These are phyloP conservation scores for Lagenaria siceraria DNA, from an alignment of 306 rosid genomes.

Conservation along the genomic window DNA sequence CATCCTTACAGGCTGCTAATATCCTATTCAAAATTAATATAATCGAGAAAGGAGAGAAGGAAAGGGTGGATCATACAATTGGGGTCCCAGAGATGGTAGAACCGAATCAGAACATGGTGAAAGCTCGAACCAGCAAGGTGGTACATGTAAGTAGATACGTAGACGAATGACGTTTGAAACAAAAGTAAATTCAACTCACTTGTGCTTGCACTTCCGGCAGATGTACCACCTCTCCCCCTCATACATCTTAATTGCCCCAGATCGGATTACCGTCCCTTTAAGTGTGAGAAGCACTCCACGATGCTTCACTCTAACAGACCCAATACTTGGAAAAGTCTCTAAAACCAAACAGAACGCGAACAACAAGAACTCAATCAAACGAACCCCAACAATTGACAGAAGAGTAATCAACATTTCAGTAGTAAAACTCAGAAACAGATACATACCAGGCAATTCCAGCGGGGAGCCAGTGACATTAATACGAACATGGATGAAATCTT, in stretches of 20 bases:
- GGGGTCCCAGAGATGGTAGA: neutral
- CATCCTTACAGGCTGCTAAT: neutral
- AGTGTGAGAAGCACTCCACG: slow-evolving; percentile 78
- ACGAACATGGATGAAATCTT: slow-evolving; percentile 64
- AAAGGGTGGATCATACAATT: neutral
- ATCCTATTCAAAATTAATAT: neutral
- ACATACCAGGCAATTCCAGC: slow-evolving; percentile 63
- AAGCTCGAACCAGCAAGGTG: neutral
- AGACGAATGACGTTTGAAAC: neutral
- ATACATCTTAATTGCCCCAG: slow-evolving; percentile 79
- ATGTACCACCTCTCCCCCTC: slow-evolving; percentile 91
- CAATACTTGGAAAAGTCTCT: slow-evolving; percentile 84
- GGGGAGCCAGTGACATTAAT: slow-evolving; percentile 59
- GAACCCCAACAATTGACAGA: neutral
- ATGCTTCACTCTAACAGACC: slow-evolving; percentile 77
- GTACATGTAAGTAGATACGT: neutral
- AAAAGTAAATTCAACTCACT: slow-evolving; percentile 19
- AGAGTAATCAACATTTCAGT: neutral
- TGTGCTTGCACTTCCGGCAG: slow-evolving; percentile 73
- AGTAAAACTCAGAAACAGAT: neutral
- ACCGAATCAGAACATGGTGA: neutral
- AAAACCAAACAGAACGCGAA: neutral
- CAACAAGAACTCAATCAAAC: neutral
- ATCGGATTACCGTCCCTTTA: slow-evolving; percentile 85
- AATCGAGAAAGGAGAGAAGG: neutral